A percentile compares a stretch with the other conserved stretches of the same genome.
These are phyloP conservation scores for Fusarium nygamai DNA, from an alignment of 2,329 filamentous ascomycete genomes.

Conservation along the genomic window DNA sequence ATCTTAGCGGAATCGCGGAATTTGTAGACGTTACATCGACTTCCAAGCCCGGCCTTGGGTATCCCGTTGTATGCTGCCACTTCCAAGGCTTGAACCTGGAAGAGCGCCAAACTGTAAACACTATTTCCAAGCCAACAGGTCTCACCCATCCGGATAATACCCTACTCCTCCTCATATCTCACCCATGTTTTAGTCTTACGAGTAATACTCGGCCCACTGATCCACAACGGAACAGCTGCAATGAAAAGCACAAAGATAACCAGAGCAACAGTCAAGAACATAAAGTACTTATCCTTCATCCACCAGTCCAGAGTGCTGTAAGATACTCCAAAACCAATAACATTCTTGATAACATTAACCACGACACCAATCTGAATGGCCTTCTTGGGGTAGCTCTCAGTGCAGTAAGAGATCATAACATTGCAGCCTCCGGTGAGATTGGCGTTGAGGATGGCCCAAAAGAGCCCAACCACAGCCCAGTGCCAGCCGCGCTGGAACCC, in stretches of 20 bases:
- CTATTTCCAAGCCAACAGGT: too few species aligned
- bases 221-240: not conserved
- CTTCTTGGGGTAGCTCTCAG: not conserved
- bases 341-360: not conserved
- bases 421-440: not conserved
- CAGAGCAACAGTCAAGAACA: not conserved
- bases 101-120: too few species aligned
- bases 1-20: not conserved
- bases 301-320: not conserved
- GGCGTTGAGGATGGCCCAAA: not conserved
- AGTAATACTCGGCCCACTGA: not conserved
- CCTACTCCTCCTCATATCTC: not conserved
- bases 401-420: not conserved
- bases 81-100: too few species aligned
- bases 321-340: not conserved
- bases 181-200: not conserved
- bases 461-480: not conserved
- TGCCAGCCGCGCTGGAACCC: not conserved
- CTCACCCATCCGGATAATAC: accelerated
- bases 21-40: not conserved
- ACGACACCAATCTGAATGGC: not conserved
- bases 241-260: not conserved
- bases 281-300: not conserved
- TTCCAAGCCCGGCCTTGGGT: not conserved
- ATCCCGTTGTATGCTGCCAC: too few species aligned